phyloP scores from a whole-genome alignment of 352 stramenopile species.

The Thraustochytrium sp. region DNA sequence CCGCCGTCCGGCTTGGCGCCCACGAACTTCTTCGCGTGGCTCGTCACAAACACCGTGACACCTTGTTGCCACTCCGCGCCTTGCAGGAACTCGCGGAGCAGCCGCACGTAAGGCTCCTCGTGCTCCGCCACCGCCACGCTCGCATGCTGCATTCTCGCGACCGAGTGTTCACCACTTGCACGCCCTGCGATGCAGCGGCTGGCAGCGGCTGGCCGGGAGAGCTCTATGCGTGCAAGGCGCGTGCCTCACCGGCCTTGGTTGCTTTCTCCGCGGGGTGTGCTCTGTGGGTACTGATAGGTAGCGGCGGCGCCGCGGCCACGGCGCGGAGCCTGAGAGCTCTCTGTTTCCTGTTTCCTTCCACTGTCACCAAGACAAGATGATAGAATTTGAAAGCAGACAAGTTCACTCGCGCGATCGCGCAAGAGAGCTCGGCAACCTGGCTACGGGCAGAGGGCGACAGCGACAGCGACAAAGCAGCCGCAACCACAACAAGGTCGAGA shows the following conservation, averaged over 20 bases:
- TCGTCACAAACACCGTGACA: background rate
- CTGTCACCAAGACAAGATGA: no score
- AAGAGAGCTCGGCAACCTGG: no score
- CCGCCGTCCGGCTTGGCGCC: background rate
- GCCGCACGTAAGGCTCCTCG: slow-evolving; percentile 21
- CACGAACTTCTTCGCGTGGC: slow-evolving; percentile 6
- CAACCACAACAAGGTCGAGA: no score
- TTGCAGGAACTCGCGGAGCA: slow-evolving; percentile 16
- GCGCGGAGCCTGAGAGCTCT: no score
- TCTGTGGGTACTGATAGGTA: background rate
- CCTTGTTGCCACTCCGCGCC: slow-evolving; percentile 11
- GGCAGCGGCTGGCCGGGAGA: background rate
- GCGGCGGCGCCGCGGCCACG: no score
- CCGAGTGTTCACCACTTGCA: background rate
- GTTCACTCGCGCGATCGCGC: no score
- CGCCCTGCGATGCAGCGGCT: background rate
- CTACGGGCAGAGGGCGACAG: no score
- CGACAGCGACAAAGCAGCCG: no score
- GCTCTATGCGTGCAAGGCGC: background rate
- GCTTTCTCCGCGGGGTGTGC: background rate
- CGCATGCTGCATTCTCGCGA: background rate
- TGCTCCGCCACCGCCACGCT: background rate
- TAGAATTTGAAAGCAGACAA: no score
- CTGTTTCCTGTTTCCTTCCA: no score
- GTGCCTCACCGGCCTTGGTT: background rate